Base-by-base conservation (phyloP, 1,284 basidiomycete species). In the Butyriboletus appendiculatus region DNA sequence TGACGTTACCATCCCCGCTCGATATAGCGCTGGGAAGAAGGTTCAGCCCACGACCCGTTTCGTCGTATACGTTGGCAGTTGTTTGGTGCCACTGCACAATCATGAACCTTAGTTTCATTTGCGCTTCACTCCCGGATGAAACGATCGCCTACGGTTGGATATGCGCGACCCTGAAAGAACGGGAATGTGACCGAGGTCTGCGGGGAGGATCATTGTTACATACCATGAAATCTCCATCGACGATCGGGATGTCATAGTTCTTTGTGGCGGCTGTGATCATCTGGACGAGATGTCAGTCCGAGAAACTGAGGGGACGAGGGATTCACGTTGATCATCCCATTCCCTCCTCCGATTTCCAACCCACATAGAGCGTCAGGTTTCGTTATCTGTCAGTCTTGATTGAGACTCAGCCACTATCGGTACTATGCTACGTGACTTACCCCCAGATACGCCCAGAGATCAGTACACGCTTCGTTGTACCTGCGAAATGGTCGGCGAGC, bases 261-360 rank as follows among this genome's bases (percentile, higher is more conserved):
- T 62, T 68, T 41, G 70, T 70, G 40, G 74, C 70, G 49, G 68
- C 74, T 5, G 67, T 65, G 56, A 74, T 66, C 64, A 74, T 58
- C 73, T 74, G 56, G 40, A 53, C 46, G 39, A 50, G 38, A 50
- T 39, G 48, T 62, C 55, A 57, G 33, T 16, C 20, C 30, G 30
- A 56, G 45, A 55, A 47, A 52, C 22, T 3, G 8, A 38, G 16
- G 24, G 4, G 45, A 26, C 32, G 38, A 30, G 18, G 12, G 51
- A 61, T 59, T 53, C 58, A 72, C 79, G 73, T 67, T 82, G 74
- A 69, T 71, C 59, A 84, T 75, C 33, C 83, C 82, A 59, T 85
- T 85, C 15, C 76, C 77, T 11, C 82, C 83, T 15, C 83, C 82
- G 43, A 85, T 82, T 64, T 83, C 81, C 20, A 74, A 33, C 14